These are phyloP conservation scores for Leersia perrieri DNA, from an alignment of 176 grass and related monocot species.

Conservation along the genomic window DNA sequence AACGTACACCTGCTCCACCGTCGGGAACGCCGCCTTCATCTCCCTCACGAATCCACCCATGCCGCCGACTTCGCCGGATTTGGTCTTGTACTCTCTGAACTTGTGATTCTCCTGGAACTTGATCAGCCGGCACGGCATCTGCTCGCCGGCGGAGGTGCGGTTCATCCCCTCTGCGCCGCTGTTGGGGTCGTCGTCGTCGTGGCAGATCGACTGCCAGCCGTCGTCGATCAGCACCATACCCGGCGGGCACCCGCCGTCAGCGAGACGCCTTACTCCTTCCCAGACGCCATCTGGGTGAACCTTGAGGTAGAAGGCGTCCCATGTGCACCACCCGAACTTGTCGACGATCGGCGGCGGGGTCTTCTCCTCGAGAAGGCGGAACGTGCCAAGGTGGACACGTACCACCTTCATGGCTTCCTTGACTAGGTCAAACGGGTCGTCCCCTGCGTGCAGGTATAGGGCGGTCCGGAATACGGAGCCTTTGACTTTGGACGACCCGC, in stretches of 20 bases:
- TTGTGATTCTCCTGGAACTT: conserved; percentile 93
- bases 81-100: conserved; percentile 74
- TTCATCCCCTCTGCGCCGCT: conserved; percentile 63
- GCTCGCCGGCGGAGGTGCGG: conserved; percentile 78
- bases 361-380: conserved; percentile 80
- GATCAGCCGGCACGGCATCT: conserved; percentile 95
- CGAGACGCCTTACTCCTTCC: conserved; percentile 71
- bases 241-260: conserved; percentile 83
- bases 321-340: conserved; percentile 98
- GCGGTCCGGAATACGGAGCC: conserved; percentile 40
- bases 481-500: conserved; percentile 54
- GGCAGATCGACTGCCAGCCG: conserved; percentile 95
- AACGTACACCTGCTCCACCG: conserved; percentile 86
- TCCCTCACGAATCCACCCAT: conserved; percentile 78
- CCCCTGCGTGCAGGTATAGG: conserved; percentile 75
- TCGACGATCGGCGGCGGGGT: conserved; percentile 74
- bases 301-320: conserved; percentile 94
- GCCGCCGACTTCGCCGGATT: no score
- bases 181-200: conserved; percentile 64
- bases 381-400: conserved; percentile 62
- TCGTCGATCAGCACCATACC: conserved; percentile 92
- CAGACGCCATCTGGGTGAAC: conserved; percentile 74
- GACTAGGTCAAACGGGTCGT: conserved; percentile 69
- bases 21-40: conserved; percentile 64
- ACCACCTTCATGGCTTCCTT: conserved; percentile 48